Base-by-base conservation (phyloP, 106 monocot species). In the Triglochin maritima region DNA sequence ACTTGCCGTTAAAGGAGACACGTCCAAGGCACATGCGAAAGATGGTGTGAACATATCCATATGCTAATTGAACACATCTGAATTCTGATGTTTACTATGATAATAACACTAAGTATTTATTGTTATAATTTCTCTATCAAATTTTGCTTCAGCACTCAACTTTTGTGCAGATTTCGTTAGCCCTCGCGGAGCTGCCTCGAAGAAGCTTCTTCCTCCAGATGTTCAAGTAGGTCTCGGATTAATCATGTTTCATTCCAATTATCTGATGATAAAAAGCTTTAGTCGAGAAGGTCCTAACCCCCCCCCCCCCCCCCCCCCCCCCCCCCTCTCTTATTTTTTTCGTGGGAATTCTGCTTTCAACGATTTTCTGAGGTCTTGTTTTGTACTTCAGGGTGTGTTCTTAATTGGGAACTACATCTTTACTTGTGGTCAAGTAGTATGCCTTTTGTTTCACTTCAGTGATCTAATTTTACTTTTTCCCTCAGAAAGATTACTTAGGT, bases 201-300 rank as follows among this genome's bases (percentile, higher is more conserved):
- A 52, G 50, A 29, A 56, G 64, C 47, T 45, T 60, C 57, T 59
- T 50, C 58, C 66, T 29, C 10, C 42, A 2, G 41, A 66, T 51
- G 7, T 68, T 45, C 62, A 50, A 68, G 76, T 81, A 81, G 61
- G 76, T n/a, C 62, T 69, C 49, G 9, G 46, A 29, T 60, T 4
- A 47, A 53, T 29, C 29, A 29, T 29, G 29, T 29, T 29, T 29
- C 29, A 29, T 29, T 29, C 29, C 29, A 29, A 29, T 29, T 29
- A 29, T 29, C 29, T 29, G 29, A 1, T 29, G 29, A 29, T 29
- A 29, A 29, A 29, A 29, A 29, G 29, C 29, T 29, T 29, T 29
- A 29, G 1, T 29, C 29, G 29, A 29, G 29, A 29, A 29, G 29
- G 29, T 29, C 29, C 29, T 29, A 29, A 1, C 29, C 29, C 29